Conservation (phyloP, 345 rosid species). For the Eucalyptus regnans region DNA sequence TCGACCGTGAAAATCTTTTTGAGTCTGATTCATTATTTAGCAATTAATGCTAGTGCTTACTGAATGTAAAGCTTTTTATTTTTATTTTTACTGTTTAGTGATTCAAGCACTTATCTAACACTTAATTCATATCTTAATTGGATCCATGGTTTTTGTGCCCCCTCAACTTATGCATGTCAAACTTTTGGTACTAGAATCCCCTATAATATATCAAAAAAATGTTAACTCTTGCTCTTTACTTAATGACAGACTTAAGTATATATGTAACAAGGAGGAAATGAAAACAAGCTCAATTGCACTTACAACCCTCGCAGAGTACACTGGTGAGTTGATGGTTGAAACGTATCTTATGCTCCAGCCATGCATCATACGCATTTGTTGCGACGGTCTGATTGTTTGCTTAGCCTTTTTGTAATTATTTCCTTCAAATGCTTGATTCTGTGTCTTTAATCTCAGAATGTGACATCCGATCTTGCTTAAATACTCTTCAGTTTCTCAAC, state of each 20-base stretch:
- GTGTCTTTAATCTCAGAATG: conserved; percentile 44
- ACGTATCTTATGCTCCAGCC: not conserved
- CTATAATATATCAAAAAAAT: not conserved
- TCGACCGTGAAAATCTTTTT: not conserved
- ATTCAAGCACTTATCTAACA: not conserved
- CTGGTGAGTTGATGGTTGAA: conserved; percentile 36
- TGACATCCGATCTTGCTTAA: conserved; percentile 89
- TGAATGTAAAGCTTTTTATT: not conserved
- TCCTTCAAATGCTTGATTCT: not conserved
- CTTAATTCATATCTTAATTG: not conserved
- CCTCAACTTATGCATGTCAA: not conserved
- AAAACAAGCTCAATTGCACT: conserved; percentile 79
- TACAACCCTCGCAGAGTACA: conserved; percentile 73
- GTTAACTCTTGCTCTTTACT: not conserved
- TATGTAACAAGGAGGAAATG: conserved; percentile 82
- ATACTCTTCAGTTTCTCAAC: conserved; percentile 95
- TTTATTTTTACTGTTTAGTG: not conserved
- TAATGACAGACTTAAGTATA: conserved; percentile 62
- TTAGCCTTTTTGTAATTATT: not conserved
- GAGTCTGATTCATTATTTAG: not conserved
- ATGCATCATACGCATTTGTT: not conserved
- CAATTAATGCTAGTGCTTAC: not conserved
- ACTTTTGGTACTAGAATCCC: not conserved
- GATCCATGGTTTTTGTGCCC: not conserved
- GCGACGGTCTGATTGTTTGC: not conserved